Evolutionary conservation across 2,329 filamentous ascomycete species (phyloP), one percentile per base, ranked within the genome.

Genomic region (Aspergillus bombycis): DNA sequence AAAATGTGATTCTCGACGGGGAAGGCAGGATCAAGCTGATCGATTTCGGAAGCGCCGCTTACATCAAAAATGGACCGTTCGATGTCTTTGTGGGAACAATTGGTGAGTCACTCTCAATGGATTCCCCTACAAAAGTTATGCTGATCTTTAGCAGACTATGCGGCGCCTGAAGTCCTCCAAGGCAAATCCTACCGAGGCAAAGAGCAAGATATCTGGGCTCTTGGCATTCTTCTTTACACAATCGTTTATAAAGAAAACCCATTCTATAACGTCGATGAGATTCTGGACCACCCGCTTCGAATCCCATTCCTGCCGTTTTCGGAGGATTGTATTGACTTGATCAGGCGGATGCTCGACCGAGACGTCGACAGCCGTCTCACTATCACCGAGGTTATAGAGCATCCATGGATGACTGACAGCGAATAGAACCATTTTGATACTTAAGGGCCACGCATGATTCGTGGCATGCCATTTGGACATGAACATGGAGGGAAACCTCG

Each of bases 221-320:
- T 99, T 19, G 95, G 95, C 28, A 98, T 99, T 73, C 86, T 99
- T 30, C 87, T 99, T 16, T 99, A 99, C 82, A 99, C 95, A 32
- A 97, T 99, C 74, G 91, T 98, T 74, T 99, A 99, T 85, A 99
- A 98, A 81, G 95, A 99, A 81, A 99, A 99, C 75, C 94, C 95
- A 0, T 99, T 97, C 79, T 98, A 98, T 85, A 96, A 91, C 79
- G 95, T 98, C 73, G 95, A 99, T 78, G 95, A 99, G 83, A 99
- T 99, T 74, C 96, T 98, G 87, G 95, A 99, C 77, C 94, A 94
- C 73, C 94, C 97, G 71, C 83, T 99, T 63, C 88, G 95, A 55
- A 90, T 99, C 32, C 95, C 95, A 0, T 97, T 80, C 66, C 68
- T 82, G 23, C 80, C 80, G 5, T 82, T 81, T 65, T 81, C 92